Evolutionary conservation across 2,329 filamentous ascomycete genomes (phyloP).

Genomic region (Chrysoporthe austroafricana): DNA sequence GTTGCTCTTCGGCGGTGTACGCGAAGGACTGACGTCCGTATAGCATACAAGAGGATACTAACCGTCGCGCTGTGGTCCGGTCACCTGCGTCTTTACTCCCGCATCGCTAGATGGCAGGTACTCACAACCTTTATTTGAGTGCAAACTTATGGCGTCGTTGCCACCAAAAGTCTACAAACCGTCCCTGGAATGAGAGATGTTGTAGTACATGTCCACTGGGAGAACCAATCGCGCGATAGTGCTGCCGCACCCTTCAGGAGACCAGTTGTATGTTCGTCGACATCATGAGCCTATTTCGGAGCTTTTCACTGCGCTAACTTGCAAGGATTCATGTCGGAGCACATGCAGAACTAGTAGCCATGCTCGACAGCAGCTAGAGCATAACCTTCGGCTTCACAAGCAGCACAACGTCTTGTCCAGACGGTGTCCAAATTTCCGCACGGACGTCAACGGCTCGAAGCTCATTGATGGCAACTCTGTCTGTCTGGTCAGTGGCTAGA

Average conservation of each 20-base stretch:
- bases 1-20: neutral
- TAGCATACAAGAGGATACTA: neutral
- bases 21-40: neutral
- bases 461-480: neutral
- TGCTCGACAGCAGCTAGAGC: constrained; percentile 20
- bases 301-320: neutral
- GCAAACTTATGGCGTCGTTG: constrained; percentile 14
- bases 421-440: constrained; percentile 5
- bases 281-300: no score
- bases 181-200: constrained; percentile 9
- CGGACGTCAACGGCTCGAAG: constrained; percentile 13
- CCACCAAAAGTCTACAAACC: constrained; percentile 9
- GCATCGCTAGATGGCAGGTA: neutral
- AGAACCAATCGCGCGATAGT: neutral
- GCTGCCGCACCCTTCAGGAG: constrained; percentile 20
- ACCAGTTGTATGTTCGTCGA: neutral
- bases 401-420: constrained; percentile 8
- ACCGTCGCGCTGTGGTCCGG: no score
- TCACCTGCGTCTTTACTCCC: neutral
- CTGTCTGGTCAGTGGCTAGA: neutral
- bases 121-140: neutral
- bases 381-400: constrained; percentile 19
- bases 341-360: constrained; percentile 21
- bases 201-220: constrained; percentile 3
- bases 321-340: neutral